These are phyloP conservation scores for Postia placenta DNA, from an alignment of 768 basidiomycete genomes.

Conservation along the genomic window DNA sequence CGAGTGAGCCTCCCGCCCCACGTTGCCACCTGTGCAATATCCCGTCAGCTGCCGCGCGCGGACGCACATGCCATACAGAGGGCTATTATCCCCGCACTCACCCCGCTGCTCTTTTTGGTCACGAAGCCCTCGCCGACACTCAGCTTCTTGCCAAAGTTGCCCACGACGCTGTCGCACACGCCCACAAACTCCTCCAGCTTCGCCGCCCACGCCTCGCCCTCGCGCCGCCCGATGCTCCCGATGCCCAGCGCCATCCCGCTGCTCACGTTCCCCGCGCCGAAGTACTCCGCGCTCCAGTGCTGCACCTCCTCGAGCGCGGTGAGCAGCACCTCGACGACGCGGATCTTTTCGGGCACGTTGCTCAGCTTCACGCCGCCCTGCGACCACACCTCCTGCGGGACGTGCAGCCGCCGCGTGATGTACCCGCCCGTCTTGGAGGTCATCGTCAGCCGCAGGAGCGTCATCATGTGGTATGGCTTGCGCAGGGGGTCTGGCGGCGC, in stretches of 20 bases:
- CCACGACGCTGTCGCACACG: conserved; percentile 74
- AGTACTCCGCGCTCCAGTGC: conserved; percentile 61
- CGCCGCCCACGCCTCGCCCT: conserved; percentile 71
- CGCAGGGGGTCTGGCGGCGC: conserved; percentile 69
- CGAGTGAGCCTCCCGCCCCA: conserved; percentile 74
- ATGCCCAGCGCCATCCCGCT: conserved; percentile 71
- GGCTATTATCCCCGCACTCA: conserved; percentile 24
- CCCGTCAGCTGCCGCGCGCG: too few relatives aligned
- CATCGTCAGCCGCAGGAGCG: conserved; percentile 73
- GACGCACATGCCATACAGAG: too few relatives aligned
- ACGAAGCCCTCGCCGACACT: conserved; percentile 86
- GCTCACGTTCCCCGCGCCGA: conserved; percentile 75
- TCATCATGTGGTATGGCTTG: conserved; percentile 91
- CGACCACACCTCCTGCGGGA: conserved; percentile 88
- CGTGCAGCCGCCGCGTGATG: conserved; percentile 78
- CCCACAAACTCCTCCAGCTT: conserved; percentile 78
- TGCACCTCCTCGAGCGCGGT: conserved; percentile 78
- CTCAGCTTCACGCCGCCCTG: conserved; percentile 82
- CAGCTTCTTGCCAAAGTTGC: conserved; percentile 81
- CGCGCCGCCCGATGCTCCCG: conserved; percentile 68
- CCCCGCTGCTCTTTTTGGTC: conserved; percentile 66
- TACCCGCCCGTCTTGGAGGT: conserved; percentile 78
- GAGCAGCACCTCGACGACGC: conserved; percentile 74
- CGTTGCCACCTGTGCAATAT: conserved; percentile 43
- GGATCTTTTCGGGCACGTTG: conserved; percentile 80